A percentile compares a stretch with the other conserved stretches of the same genome.
phyloP scores from a whole-genome alignment of 352 stramenopile species.

The Globisporangium acanthophoron region DNA sequence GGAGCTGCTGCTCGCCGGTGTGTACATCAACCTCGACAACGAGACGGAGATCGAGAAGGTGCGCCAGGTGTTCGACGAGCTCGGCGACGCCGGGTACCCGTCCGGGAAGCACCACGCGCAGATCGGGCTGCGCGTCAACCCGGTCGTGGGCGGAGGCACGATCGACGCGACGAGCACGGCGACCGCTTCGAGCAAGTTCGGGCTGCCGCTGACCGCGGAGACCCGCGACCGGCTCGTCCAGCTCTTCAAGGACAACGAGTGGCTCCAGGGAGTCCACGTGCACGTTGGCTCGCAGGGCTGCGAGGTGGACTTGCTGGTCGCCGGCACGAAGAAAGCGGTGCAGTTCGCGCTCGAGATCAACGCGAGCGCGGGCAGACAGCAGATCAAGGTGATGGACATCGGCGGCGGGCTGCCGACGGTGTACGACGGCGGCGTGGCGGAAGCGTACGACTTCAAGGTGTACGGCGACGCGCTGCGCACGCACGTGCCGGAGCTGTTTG shows the following conservation, averaged over 20 bases:
- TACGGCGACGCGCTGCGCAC: conserved; percentile 70
- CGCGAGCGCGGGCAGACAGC: conserved; percentile 35
- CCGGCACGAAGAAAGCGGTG: conserved; percentile 68
- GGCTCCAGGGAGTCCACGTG: conserved; percentile 86
- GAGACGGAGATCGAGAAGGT: conserved; percentile 86
- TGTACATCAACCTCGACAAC: conserved; percentile 92
- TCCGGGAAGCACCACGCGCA: conserved; percentile 32
- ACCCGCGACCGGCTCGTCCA: conserved; percentile 44
- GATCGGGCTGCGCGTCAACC: conserved; percentile 90
- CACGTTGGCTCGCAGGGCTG: conserved; percentile 89
- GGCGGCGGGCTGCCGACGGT: conserved; percentile 88
- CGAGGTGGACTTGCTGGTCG: conserved; percentile 74
- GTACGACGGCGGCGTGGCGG: conserved; percentile 65
- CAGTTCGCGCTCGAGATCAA: conserved; percentile 81
- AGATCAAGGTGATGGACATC: conserved; percentile 86
- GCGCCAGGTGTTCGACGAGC: conserved; percentile 41
- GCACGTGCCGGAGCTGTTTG: conserved; percentile 80
- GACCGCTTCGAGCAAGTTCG: conserved; percentile 90
- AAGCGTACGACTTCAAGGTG: conserved; percentile 74
- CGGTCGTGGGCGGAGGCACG: conserved; percentile 82
- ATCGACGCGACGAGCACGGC: conserved; percentile 86
- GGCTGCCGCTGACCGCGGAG: conserved; percentile 58
- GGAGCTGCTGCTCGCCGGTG: conserved; percentile 66
- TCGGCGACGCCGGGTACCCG: conserved; percentile 17
- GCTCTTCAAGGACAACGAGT: conserved; percentile 68